A percentile compares a stretch with the other conserved stretches of the same genome.
Evolutionary conservation across 495 filamentous ascomycete genomes (phyloP).

Genomic region (Tuber umbilicatum): DNA sequence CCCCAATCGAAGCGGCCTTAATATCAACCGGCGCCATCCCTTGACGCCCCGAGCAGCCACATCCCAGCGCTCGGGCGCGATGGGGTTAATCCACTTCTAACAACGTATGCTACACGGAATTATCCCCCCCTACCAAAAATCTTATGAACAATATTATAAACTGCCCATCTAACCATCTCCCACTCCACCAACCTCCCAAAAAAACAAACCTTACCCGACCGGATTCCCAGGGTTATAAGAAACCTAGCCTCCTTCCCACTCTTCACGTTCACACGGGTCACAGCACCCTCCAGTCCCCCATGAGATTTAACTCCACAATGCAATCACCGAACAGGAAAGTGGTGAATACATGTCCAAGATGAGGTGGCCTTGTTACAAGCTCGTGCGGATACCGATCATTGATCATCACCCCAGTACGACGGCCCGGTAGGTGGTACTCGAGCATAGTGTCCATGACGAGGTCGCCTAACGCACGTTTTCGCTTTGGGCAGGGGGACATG

Average conservation of each 20-base stretch:
- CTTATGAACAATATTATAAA: slow-evolving; percentile 50
- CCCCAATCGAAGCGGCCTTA: no score
- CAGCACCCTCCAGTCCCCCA: slow-evolving; percentile 50
- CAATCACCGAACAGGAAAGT: slow-evolving; percentile 56
- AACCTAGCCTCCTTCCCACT: slow-evolving; percentile 49
- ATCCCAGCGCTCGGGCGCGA: no score
- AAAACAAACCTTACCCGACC: slow-evolving; percentile 44
- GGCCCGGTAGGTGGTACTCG: no score
- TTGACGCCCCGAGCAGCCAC: no score
- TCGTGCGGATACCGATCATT: slow-evolving; percentile 53
- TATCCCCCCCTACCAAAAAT: slow-evolving; percentile 52
- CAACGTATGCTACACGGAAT: slow-evolving; percentile 42
- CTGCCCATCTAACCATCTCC: slow-evolving; percentile 40
- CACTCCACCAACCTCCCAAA: slow-evolving; percentile 45
- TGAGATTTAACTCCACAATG: slow-evolving; percentile 48
- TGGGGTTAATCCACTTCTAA: no score
- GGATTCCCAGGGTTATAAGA: slow-evolving; percentile 46
- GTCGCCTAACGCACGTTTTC: no score
- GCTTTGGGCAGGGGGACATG: no score
- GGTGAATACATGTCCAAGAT: slow-evolving; percentile 52
- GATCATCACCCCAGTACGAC: no score
- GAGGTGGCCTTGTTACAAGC: slow-evolving; percentile 51
- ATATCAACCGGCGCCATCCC: no score
- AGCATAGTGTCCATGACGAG: no score
- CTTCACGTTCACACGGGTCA: slow-evolving; percentile 46